Conservation (phyloP, 2,329 filamentous ascomycete species). For the Ascochyta fabae region DNA sequence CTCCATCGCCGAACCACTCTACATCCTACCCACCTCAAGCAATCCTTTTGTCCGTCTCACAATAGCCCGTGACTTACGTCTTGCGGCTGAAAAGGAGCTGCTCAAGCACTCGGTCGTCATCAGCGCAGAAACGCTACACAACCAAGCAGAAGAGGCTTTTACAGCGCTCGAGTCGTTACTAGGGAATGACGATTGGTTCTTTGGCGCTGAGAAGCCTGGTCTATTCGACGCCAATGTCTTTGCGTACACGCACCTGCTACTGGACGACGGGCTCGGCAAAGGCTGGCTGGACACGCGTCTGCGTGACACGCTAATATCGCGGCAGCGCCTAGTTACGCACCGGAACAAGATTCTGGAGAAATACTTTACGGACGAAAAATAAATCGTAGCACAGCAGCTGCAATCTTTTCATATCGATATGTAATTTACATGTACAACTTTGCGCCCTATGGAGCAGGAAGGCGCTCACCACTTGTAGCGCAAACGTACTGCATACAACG, state of each 20-base stretch:
- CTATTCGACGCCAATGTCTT: conserved; percentile 90
- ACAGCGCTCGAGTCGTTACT: conserved; percentile 66
- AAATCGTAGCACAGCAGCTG: neutral
- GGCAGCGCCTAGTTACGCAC: conserved; percentile 70
- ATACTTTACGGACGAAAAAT: conserved; percentile 53
- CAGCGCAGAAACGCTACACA: conserved; percentile 63
- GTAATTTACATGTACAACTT: conserved; percentile 11
- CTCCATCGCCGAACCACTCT: conserved; percentile 71
- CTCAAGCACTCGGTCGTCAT: conserved; percentile 67
- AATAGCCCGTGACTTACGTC: conserved; percentile 70
- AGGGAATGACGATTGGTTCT: conserved; percentile 67
- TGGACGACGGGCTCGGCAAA: conserved; percentile 64
- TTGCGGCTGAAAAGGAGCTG: conserved; percentile 77
- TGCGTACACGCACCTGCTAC: conserved; percentile 82
- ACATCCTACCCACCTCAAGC: conserved; percentile 68
- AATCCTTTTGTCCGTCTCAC: conserved; percentile 68
- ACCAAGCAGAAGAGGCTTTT: conserved; percentile 68
- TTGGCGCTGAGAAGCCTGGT: conserved; percentile 63
- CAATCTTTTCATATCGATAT: neutral
- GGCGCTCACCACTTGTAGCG: neutral
- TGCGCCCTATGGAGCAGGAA: neutral
- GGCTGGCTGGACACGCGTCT: conserved; percentile 70
- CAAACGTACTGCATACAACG: neutral
- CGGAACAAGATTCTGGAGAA: conserved; percentile 61
- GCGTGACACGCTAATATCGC: conserved; percentile 61